Evolutionary conservation across 768 basidiomycete species (phyloP).

Genomic region (Pulveroboletus sp.): DNA sequence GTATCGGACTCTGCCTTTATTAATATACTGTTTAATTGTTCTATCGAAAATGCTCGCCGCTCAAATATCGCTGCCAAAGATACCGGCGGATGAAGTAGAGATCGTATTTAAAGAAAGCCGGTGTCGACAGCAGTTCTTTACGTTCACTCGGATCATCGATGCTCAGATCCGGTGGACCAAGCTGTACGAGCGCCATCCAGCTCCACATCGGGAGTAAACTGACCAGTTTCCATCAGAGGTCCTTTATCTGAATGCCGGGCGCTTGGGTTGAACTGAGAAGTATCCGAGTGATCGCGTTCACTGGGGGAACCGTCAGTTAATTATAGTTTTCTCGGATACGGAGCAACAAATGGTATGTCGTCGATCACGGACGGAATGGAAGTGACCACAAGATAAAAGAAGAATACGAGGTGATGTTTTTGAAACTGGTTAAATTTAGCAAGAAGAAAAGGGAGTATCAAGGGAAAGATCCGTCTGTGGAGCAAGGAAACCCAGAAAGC

Average conservation of each 20-base stretch:
- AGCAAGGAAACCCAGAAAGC: background rate
- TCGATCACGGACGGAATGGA: slow-evolving; percentile 14
- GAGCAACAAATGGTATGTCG: slow-evolving; percentile 4
- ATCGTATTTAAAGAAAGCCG: slow-evolving; percentile 1
- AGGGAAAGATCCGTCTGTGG: background rate
- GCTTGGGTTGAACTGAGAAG: slow-evolving; percentile 83
- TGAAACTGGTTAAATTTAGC: slow-evolving; percentile 1
- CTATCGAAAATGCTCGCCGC: background rate
- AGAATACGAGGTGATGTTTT: background rate
- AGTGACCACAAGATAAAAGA: background rate
- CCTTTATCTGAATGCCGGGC: slow-evolving; percentile 86
- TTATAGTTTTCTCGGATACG: background rate
- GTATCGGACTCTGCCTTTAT: background rate
- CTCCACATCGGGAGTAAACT: background rate
- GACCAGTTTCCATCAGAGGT: slow-evolving; percentile 44
- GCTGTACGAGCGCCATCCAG: slow-evolving; percentile 17
- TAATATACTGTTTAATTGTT: slow-evolving; percentile 2
- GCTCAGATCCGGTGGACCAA: slow-evolving; percentile 22
- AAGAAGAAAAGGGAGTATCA: background rate
- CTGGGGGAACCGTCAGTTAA: slow-evolving; percentile 35
- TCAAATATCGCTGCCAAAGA: background rate
- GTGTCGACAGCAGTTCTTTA: background rate
- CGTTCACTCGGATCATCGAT: slow-evolving; percentile 21
- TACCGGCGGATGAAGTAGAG: background rate
- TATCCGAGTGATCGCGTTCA: slow-evolving; percentile 75